phyloP scores from a whole-genome alignment of 2,329 filamentous ascomycete genomes.

The Penicillium sumatraense region DNA sequence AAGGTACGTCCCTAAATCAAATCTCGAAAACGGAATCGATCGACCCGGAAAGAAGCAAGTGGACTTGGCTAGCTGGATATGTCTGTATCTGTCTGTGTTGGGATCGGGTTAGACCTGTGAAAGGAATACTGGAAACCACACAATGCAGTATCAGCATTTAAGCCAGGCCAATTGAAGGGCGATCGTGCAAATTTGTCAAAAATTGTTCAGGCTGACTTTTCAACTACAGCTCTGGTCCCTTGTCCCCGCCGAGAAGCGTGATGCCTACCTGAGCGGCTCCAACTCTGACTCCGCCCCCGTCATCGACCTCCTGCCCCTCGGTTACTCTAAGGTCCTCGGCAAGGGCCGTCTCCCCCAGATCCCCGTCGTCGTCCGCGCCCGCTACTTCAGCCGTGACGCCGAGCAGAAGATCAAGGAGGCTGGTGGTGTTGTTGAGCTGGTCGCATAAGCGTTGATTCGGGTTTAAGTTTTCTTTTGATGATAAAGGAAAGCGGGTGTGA shows the following conservation, averaged over 20 bases:
- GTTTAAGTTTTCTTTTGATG: slow-evolving; percentile 31
- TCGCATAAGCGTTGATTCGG: slow-evolving; percentile 69
- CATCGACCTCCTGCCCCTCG: slow-evolving; percentile 94
- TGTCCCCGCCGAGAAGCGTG: slow-evolving; percentile 88
- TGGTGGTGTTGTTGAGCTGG: slow-evolving; percentile 93
- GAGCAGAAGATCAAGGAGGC: slow-evolving; percentile 99
- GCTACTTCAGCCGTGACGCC: slow-evolving; percentile 93
- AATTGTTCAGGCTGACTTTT: slow-evolving; percentile 18
- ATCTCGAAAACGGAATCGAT: slow-evolving; percentile 11
- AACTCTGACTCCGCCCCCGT: slow-evolving; percentile 94
- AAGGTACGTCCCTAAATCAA: slow-evolving; percentile 76
- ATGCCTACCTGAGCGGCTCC: slow-evolving; percentile 80
- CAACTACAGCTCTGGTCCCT: slow-evolving; percentile 82
- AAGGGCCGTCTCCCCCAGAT: slow-evolving; percentile 95
- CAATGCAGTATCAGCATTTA: background rate
- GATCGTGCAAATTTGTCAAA: background rate
- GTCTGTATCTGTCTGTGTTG: slow-evolving; percentile 6
- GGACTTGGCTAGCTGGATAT: background rate
- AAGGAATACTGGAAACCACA: background rate
- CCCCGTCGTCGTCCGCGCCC: slow-evolving; percentile 90
- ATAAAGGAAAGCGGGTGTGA: slow-evolving; percentile 31
- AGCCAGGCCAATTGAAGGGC: background rate
- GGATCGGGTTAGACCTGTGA: background rate
- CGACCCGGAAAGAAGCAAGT: slow-evolving; percentile 4
- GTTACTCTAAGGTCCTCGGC: slow-evolving; percentile 98